Evolutionary conservation across 306 rosid genomes (phyloP).

Genomic region (Citrullus mucosospermus): DNA sequence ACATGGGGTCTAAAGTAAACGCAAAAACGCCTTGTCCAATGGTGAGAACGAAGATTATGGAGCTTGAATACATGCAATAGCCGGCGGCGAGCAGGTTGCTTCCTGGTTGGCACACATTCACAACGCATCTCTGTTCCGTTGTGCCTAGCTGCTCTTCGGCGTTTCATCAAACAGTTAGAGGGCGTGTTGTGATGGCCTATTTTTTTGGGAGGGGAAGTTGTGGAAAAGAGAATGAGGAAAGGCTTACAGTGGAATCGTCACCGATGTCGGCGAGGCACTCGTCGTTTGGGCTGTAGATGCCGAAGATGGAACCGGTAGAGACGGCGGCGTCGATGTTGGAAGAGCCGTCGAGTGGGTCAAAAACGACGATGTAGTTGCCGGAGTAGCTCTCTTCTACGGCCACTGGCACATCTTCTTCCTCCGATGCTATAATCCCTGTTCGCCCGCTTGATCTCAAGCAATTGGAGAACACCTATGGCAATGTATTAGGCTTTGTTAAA

Average conservation of each 20-base stretch:
- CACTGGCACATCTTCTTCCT: constrained; percentile 97
- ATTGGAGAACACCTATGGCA: constrained; percentile 67
- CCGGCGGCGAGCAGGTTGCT: constrained; percentile 97
- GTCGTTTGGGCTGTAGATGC: constrained; percentile 91
- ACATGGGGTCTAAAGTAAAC: constrained; percentile 78
- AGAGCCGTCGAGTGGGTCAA: constrained; percentile 96
- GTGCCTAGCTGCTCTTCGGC: constrained; percentile 47
- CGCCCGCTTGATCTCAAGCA: constrained; percentile 97
- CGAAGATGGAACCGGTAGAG: constrained; percentile 94
- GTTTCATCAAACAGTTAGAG: background rate
- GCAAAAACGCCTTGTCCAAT: constrained; percentile 75
- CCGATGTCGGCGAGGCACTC: constrained; percentile 69
- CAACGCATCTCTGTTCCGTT: constrained; percentile 50
- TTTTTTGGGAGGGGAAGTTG: no score
- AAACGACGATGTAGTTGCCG: constrained; percentile 89
- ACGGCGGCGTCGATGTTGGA: constrained; percentile 96
- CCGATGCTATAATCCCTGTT: constrained; percentile 96
- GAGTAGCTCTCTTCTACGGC: constrained; percentile 99
- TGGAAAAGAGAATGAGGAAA: background rate
- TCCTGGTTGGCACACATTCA: constrained; percentile 95
- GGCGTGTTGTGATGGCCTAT: background rate
- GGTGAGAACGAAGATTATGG: constrained; percentile 77
- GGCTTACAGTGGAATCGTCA: constrained; percentile 56
- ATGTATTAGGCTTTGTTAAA: background rate
- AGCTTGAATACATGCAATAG: constrained; percentile 98